A percentile compares a stretch with the other conserved stretches of the same genome.
Evolutionary conservation across 805 yeast genomes (phyloP).

Genomic region (Candida argentea): DNA sequence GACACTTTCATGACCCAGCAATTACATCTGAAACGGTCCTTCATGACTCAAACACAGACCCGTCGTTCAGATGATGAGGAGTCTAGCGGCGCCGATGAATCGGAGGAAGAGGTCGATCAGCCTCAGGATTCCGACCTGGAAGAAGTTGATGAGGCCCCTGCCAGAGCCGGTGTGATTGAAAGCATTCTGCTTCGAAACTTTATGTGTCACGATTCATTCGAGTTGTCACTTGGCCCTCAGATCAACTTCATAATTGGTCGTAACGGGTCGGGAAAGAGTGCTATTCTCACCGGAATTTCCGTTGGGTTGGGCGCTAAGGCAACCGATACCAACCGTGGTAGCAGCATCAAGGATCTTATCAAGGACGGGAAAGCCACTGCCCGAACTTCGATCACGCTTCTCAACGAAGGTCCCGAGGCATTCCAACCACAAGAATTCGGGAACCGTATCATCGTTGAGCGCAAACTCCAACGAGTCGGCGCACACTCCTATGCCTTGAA

Average conservation of each 20-base stretch:
- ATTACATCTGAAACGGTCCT: constrained; percentile 2
- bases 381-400: constrained; percentile 51
- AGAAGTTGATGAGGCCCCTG: constrained; percentile 9
- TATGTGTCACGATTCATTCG: constrained; percentile 85
- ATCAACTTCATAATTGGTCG: constrained; percentile 82
- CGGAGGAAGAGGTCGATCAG: constrained; percentile 8
- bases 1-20: constrained; percentile 6
- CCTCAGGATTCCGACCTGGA: constrained; percentile 11
- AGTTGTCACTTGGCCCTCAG: constrained; percentile 63
- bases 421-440: constrained; percentile 63
- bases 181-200: constrained; percentile 59
- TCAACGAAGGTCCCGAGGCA: constrained; percentile 58
- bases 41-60: constrained; percentile 4
- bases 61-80: constrained; percentile 2
- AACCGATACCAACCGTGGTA: constrained; percentile 76
- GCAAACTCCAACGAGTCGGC: constrained; percentile 50
- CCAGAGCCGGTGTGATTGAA: constrained; percentile 60
- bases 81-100: constrained; percentile 3
- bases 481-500: constrained; percentile 44
- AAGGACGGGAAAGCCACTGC: constrained; percentile 70
- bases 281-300: constrained; percentile 77
- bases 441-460: constrained; percentile 53
- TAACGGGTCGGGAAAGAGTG: constrained; percentile 89
- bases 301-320: constrained; percentile 88
- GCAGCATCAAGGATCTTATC: constrained; percentile 57